Base-by-base conservation (phyloP, 108 stramenopile species). In the Discostella pseudostelligera region DNA sequence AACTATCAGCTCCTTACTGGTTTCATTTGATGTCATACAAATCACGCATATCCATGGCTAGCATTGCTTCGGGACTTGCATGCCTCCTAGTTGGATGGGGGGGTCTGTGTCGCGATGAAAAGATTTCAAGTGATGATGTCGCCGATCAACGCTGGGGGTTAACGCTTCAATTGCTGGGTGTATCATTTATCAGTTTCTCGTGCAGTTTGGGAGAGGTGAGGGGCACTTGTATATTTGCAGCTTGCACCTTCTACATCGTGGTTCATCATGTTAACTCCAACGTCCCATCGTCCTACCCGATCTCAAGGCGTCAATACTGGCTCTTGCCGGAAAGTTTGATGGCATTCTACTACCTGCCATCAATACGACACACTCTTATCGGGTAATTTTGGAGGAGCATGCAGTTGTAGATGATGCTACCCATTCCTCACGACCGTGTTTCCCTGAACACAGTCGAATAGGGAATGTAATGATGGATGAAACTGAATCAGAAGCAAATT, bases 141-240 rank as follows among this genome's bases (percentile, higher is more conserved):
- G 53, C 43, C 42, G 32, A 37, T 12, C 12, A 29, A 11, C 12
- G 36, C 0, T 45, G 24, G 24, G 69, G 69, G 21, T 28, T 79
- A 3, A 44, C 44, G 8, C 35, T 71, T 26, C 74, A 87, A 59
- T 70, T 93, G 0, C n/a, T 89, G 11, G 96, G 96, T 8, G 95
- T 96, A n/a, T 81, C 77, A 13, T 65, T 93, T 26, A 70, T 69
- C n/a, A 72, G 77, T 28, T 32, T 82, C 14, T 88, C 92, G 60
- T 62, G 78, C 24, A 89, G 89, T 12, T 62, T 97, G 57, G 96
- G 96, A 13, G 95, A 96, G 67, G 76, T 65, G 55, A 48, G 58
- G 2, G 1, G 50, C 8, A 3, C 3, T 32, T 32, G 32, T 32
- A 32, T 32, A n/a, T n/a, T n/a, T n/a, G n/a, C n/a, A n/a, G n/a